A percentile compares a stretch with the other conserved stretches of the same genome.
Evolutionary conservation across 305 asterid genomes (phyloP).

Genomic region (Solanum hybrid): DNA sequence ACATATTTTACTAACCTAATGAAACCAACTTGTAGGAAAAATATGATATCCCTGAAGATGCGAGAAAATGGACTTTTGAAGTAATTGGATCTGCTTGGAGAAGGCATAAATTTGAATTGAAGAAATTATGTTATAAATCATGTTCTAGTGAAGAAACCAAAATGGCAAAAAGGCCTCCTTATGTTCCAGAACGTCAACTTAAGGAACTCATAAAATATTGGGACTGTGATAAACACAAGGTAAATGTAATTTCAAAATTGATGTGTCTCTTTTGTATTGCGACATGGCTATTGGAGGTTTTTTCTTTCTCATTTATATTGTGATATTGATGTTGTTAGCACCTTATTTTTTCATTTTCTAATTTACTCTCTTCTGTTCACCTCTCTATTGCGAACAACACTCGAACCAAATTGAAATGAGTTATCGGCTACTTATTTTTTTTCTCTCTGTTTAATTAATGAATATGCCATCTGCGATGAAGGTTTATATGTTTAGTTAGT

Average conservation of each 20-base stretch:
- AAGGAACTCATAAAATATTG: neutral
- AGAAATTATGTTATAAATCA: neutral
- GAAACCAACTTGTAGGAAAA: neutral
- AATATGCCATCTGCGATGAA: neutral
- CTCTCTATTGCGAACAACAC: too few relatives aligned
- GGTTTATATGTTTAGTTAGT: neutral
- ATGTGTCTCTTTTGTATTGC: neutral
- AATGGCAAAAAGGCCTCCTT: neutral
- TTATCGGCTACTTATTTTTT: neutral
- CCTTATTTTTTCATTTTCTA: too few relatives aligned
- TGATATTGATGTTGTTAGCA: neutral
- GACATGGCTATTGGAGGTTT: too few relatives aligned
- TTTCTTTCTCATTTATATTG: too few relatives aligned
- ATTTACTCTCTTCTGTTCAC: too few relatives aligned
- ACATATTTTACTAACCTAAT: neutral
- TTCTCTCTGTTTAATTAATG: too few relatives aligned
- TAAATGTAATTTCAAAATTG: too few relatives aligned
- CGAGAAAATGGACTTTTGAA: neutral
- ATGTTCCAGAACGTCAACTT: neutral
- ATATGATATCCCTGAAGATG: neutral
- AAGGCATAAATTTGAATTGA: neutral
- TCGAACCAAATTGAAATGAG: too few relatives aligned
- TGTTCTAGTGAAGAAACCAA: neutral
- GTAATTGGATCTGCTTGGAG: neutral
- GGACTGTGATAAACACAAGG: neutral